Base-by-base conservation (phyloP, 2,329 filamentous ascomycete genomes). In the Stachybotrys elegans region DNA sequence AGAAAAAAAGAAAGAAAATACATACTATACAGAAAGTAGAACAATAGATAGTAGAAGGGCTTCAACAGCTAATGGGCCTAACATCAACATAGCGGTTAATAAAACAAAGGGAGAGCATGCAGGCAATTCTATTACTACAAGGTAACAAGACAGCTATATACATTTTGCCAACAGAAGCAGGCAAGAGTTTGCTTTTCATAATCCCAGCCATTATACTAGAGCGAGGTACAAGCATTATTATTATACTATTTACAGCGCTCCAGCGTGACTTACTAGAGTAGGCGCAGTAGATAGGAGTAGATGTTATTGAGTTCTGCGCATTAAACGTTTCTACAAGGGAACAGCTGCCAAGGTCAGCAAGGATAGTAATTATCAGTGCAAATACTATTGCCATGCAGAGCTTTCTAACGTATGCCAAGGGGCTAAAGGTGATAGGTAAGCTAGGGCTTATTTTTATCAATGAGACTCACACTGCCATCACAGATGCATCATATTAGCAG, bases 391-490 rank as follows among this genome's bases (percentile, higher is more conserved):
- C n/a, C n/a, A n/a, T n/a, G n/a, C n/a, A n/a, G 17, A 42, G 25
- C 40, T 42, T 42, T 19, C 40, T 31, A 16, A 25, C 11, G 16
- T 42, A 42, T 17, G 16, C n/a, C n/a, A n/a, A n/a, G n/a, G n/a
- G n/a, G n/a, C n/a, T n/a, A n/a, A n/a, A n/a, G n/a, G n/a, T n/a
- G n/a, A n/a, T n/a, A n/a, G n/a, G n/a, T n/a, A n/a, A n/a, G n/a
- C n/a, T 42, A 13, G 40, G 27, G 12, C 4, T 16, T 6, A 14
- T 42, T 19, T 42, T 32, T 17, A 32, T 42, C 40, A 17, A 42
- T 16, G 40, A 29, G 25, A n/a, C 25, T 29, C 27, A 42, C 27
- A 42, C 40, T 19, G 40, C 40, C 5, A 34, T 42, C n/a, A 32
- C 40, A 12, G 27, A 42, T 17, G 9, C 27, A 19, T 31, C 23